Base-by-base conservation (phyloP, 352 stramenopile genomes). In the Globisporangium perplexum region DNA sequence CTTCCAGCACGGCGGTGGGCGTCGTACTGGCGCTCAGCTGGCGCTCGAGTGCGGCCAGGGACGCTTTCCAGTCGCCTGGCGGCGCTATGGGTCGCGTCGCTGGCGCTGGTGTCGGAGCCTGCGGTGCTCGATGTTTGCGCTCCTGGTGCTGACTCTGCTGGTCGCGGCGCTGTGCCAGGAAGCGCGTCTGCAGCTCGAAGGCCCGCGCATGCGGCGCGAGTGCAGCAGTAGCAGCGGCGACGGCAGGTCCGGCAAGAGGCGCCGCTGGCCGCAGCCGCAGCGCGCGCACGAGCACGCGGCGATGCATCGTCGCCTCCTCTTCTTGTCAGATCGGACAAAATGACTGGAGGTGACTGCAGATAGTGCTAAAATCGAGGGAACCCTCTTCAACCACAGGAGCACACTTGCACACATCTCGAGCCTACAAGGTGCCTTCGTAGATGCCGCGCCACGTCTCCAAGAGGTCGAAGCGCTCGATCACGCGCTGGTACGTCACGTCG, bases 391-490 rank as follows among this genome's bases (percentile, higher is more conserved):
- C 3, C 26, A n/a, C n/a, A n/a, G n/a, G n/a, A n/a, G n/a, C n/a
- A n/a, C n/a, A n/a, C n/a, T n/a, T n/a, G n/a, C n/a, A 30, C 3
- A 30, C 26, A 6, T 30, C 26, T 5, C 5, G 26, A 30, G 26
- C 26, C 52, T 59, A 53, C 22, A 52, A 31, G 35, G 20, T 24
- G 30, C 55, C 63, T 63, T 30, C 47, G 51, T 77, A 84, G 33
- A 81, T 60, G 44, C 64, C 30, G 7, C 63, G 70, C 65, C 79
- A 55, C 2, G 72, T 52, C 18, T 69, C 57, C 22, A 89, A 47
- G 38, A 76, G 55, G 39, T 87, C 75, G 46, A 83, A 78, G 31
- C 63, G 72, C 52, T 82, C 51, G 47, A 76, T 77, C 55, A 82
- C 65, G 30, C 57, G 55, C 28, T 75, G 62, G 26, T 75, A 74